A percentile compares a stretch with the other conserved stretches of the same genome.
Conservation (phyloP, 2,329 filamentous ascomycete genomes). For the Diaporthe velutina region DNA sequence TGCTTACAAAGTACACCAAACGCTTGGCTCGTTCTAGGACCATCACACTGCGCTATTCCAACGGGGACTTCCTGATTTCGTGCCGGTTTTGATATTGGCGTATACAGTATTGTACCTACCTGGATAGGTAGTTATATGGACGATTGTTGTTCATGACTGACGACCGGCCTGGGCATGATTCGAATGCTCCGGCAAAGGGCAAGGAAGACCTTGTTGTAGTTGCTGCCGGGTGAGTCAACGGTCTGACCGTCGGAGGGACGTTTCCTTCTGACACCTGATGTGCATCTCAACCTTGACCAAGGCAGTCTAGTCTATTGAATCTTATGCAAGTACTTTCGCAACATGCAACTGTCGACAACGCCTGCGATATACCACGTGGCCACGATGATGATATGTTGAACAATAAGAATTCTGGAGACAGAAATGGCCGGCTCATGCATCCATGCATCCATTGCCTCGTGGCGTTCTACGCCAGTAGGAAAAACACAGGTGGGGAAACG, state of each 20-base stretch:
- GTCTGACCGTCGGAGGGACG: background rate
- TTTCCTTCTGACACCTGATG: background rate
- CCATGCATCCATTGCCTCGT: background rate
- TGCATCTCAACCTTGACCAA: slow-evolving; percentile 6
- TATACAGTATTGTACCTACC: background rate
- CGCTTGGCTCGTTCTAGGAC: background rate
- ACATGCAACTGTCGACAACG: background rate
- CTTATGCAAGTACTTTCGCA: slow-evolving; percentile 19
- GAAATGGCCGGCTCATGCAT: background rate
- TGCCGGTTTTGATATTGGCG: background rate
- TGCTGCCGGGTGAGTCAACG: slow-evolving; percentile 15
- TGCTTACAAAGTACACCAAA: background rate
- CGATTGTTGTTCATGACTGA: slow-evolving; percentile 1
- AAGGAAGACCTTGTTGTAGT: background rate
- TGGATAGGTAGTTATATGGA: no score
- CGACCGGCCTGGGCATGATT: background rate
- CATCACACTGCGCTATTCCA: background rate
- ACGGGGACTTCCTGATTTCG: background rate
- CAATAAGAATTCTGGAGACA: background rate
- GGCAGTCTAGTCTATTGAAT: slow-evolving; percentile 17
- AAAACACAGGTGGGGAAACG: slow-evolving; percentile 1
- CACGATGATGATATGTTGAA: background rate
- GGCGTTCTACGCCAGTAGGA: background rate
- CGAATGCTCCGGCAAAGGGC: background rate
- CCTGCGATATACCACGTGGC: background rate